Percentiles rank a stretch among this genome's conserved stretches.
Evolutionary conservation across 768 basidiomycete species (phyloP).

Genomic region (Russula brevipes): DNA sequence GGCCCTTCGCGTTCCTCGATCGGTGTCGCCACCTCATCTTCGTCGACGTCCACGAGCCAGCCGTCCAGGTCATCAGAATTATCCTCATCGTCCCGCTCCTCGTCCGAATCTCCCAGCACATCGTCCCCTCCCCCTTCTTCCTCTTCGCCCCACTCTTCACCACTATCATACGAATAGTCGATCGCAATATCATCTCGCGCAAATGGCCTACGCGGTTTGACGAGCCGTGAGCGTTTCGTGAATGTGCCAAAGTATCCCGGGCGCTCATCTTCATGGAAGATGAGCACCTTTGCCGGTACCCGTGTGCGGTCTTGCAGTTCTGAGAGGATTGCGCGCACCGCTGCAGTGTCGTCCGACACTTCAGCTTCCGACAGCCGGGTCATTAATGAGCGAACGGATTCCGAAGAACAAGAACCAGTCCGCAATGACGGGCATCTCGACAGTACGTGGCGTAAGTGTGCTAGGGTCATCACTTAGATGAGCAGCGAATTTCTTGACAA

Average conservation of each 20-base stretch:
- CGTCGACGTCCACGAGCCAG: constrained; percentile 76
- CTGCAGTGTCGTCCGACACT: constrained; percentile 61
- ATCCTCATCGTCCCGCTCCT: constrained; percentile 61
- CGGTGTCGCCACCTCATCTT: constrained; percentile 41
- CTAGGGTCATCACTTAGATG: constrained; percentile 4
- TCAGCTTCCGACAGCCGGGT: constrained; percentile 70
- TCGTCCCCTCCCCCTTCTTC: constrained; percentile 70
- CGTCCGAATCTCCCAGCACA: constrained; percentile 51
- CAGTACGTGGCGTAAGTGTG: background rate
- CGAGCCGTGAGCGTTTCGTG: constrained; percentile 71
- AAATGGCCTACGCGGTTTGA: constrained; percentile 83
- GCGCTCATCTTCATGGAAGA: constrained; percentile 77
- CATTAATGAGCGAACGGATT: constrained; percentile 50
- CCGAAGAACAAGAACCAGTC: constrained; percentile 27
- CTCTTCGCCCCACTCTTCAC: constrained; percentile 94
- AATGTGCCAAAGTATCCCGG: constrained; percentile 96
- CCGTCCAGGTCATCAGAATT: constrained; percentile 72
- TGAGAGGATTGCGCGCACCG: constrained; percentile 59
- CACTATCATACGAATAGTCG: constrained; percentile 92
- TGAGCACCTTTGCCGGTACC: constrained; percentile 75
- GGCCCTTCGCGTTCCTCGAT: constrained; percentile 38
- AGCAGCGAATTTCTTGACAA: background rate
- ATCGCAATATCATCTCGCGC: constrained; percentile 67
- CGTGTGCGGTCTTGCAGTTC: constrained; percentile 55
- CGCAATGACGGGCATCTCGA: constrained; percentile 33